Conservation (phyloP, 2,329 filamentous ascomycete species). For the Plectosphaerella sp. region DNA sequence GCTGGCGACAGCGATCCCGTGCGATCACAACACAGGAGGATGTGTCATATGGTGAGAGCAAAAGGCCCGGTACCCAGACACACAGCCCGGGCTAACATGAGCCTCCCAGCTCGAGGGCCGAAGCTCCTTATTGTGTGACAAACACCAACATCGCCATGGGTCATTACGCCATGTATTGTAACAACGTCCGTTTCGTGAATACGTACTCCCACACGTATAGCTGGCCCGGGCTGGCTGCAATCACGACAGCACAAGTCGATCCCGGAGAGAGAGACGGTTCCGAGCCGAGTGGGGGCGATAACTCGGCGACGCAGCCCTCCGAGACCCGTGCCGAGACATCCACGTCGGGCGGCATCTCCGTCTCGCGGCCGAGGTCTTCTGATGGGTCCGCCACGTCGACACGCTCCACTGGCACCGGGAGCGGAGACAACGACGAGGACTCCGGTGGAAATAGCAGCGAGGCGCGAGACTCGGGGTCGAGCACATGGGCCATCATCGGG, state of each 20-base stretch:
- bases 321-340: no score
- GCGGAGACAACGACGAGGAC: no score
- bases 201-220: background rate
- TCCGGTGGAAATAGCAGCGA: background rate
- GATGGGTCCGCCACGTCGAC: no score
- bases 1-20: background rate
- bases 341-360: no score
- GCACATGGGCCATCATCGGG: background rate
- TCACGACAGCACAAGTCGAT: background rate
- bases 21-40: background rate
- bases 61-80: background rate
- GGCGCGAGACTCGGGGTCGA: background rate
- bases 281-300: no score
- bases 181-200: background rate
- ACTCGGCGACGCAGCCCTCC: no score
- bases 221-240: background rate
- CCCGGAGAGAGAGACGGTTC: no score
- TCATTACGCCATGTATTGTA: background rate
- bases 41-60: background rate
- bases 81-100: no score
- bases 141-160: background rate
- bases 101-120: background rate
- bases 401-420: no score
- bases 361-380: no score
- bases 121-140: background rate